Base-by-base conservation (phyloP, 1,284 basidiomycete species). In the Austroboletus rostrupii region DNA sequence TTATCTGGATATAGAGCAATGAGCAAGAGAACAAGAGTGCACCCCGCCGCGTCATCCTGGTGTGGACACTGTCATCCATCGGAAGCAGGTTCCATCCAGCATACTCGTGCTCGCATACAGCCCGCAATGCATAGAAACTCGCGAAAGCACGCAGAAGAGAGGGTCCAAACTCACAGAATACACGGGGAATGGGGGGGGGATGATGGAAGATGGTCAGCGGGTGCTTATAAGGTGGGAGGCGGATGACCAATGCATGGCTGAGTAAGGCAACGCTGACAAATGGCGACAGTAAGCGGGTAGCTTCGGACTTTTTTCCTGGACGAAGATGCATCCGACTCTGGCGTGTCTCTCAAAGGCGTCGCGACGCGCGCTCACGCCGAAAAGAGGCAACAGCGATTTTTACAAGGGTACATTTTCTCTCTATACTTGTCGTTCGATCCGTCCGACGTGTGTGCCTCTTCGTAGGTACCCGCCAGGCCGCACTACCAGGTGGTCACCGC, bases 351-450 rank as follows among this genome's bases (percentile, higher is more conserved):
- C 85, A 31, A 90, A 90, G 70, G 92, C 92, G 23, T 90, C 87
- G 3, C 76, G 93, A 49, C 72, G 83, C 23, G 79, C 91, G 5
- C 75, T 96, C 43, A 92, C 86, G 0, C 76, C 88, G 1, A 96
- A 96, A 68, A 73, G 84, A 45, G 93, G 81, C 17, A 95, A 94
- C 74, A 96, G 95, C 62, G 91, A 96, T 68, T 96, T 78, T 66
- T 96, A 95, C 78, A 97, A 96, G 70, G 93, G 92, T 87, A 11
- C 32, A 70, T 67, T 67, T 33, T 21, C 13, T 29, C n/a, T 3
- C 9, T n/a, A n/a, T 6, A 4, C 16, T 13, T 33, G 32, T 12
- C 16, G 32, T 16, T 33, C 6, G 6, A 7, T 1, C 16, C 32
- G 8, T 7, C 13, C 11, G 32, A 33, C 23, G 32, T 14, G 32